A percentile compares a stretch with the other conserved stretches of the same genome.
phyloP scores from a whole-genome alignment of 768 basidiomycete genomes.

The Amyloporia xantha region DNA sequence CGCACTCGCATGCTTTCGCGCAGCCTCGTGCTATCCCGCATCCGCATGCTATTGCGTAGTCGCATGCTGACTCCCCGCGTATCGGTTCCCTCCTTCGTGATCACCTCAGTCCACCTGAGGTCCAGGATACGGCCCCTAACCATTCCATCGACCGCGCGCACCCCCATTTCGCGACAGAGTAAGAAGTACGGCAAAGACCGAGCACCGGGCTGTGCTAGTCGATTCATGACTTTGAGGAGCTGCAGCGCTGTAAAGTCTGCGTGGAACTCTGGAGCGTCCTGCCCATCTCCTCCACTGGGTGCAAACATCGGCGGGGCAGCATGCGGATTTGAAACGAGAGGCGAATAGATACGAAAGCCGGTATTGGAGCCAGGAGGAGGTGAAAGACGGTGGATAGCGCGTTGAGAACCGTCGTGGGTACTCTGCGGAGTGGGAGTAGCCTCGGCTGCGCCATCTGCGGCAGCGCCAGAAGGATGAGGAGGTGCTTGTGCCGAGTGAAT shows the following conservation, averaged over 20 bases:
- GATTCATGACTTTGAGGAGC: conserved; percentile 74
- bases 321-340: conserved; percentile 23
- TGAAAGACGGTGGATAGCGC: conserved; percentile 18
- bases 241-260: conserved; percentile 76
- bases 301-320: conserved; percentile 17
- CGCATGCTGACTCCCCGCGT: conserved; percentile 17
- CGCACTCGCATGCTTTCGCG: conserved; percentile 19
- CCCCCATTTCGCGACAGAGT: conserved; percentile 78
- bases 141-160: conserved; percentile 80
- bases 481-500: conserved; percentile 72
- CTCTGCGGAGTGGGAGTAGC: conserved; percentile 17
- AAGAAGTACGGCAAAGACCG: conserved; percentile 72
- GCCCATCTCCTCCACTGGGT: conserved; percentile 11
- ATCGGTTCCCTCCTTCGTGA: conserved; percentile 47
- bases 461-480: conserved; percentile 17
- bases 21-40: conserved; percentile 12
- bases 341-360: conserved; percentile 33
- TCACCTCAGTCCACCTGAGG: conserved; percentile 68
- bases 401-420: conserved; percentile 16
- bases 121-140: conserved; percentile 71
- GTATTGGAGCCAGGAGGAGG: conserved; percentile 17
- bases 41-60: conserved; percentile 16
- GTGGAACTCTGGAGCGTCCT: conserved; percentile 38
- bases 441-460: conserved; percentile 21
- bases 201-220: conserved; percentile 58